A percentile compares a stretch with the other conserved stretches of the same genome.
phyloP scores from a whole-genome alignment of 2,329 filamentous ascomycete genomes.

The Sporothrix euskadiensis region DNA sequence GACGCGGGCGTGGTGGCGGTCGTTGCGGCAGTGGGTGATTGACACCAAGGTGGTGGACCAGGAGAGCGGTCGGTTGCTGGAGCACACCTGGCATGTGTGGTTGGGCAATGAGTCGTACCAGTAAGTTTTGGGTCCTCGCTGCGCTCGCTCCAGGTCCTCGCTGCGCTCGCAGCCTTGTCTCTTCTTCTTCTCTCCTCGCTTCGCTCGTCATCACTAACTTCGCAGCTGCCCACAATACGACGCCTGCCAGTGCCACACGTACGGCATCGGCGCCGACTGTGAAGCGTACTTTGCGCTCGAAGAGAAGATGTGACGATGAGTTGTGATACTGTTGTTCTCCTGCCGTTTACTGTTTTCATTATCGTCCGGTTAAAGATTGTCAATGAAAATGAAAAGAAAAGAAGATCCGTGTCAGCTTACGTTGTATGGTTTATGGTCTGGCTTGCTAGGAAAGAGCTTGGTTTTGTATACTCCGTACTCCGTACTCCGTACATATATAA shows the following conservation, averaged over 20 bases:
- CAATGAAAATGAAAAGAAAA: not conserved
- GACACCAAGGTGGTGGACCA: conserved; percentile 47
- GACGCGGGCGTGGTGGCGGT: conserved; percentile 47
- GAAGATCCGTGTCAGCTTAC: not conserved
- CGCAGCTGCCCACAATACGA: conserved; percentile 33
- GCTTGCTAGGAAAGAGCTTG: not conserved
- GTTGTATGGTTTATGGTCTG: not conserved
- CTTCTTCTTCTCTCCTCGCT: not conserved
- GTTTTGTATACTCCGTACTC: not conserved
- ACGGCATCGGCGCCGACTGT: conserved; percentile 33
- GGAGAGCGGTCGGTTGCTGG: conserved; percentile 52
- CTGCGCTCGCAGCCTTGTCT: not conserved
- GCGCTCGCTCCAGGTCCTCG: not conserved
- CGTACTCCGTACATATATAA: not conserved
- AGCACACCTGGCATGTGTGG: conserved; percentile 56
- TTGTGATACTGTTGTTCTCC: not conserved
- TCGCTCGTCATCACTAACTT: not conserved
- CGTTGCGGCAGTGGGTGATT: conserved; percentile 51
- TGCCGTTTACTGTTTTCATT: not conserved
- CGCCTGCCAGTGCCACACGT: conserved; percentile 34
- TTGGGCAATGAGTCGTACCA: conserved; percentile 32
- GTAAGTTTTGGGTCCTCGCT: conserved; percentile 25
- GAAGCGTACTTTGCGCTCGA: conserved; percentile 31
- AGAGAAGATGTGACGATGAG: not conserved
- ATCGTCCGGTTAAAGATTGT: no score